Percentiles rank a stretch among this genome's conserved stretches.
These are phyloP conservation scores for Truncatella angustata DNA, from an alignment of 2,329 filamentous ascomycete species.

Conservation along the genomic window DNA sequence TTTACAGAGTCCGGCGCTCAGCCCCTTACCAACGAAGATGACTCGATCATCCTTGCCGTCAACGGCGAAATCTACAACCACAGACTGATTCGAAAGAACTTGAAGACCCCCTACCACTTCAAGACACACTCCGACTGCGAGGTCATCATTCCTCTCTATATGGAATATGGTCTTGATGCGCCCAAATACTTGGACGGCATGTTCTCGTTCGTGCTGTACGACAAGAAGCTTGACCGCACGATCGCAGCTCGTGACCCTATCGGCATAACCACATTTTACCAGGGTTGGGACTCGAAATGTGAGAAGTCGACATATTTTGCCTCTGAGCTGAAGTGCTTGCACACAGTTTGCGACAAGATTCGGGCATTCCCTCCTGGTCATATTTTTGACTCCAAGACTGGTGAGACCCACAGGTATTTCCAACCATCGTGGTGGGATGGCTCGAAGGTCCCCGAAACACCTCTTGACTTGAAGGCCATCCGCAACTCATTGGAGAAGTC, in stretches of 20 bases:
- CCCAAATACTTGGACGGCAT: constrained; percentile 96
- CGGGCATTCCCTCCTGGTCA: constrained; percentile 93
- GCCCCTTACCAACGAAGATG: constrained; percentile 89
- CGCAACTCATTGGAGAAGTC: constrained; percentile 83
- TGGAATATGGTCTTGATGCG: constrained; percentile 87
- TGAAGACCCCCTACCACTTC: constrained; percentile 87
- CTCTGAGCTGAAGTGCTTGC: constrained; percentile 91
- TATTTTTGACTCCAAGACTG: constrained; percentile 91
- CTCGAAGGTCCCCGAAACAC: constrained; percentile 70
- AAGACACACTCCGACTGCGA: constrained; percentile 99
- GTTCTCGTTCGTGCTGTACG: constrained; percentile 99
- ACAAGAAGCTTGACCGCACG: constrained; percentile 89
- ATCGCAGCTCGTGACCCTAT: constrained; percentile 95
- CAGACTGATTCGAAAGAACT: constrained; percentile 82
- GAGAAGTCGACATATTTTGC: constrained; percentile 91
- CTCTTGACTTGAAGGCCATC: constrained; percentile 80
- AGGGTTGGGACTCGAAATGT: constrained; percentile 82
- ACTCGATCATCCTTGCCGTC: constrained; percentile 85
- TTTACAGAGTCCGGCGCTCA: constrained; percentile 90
- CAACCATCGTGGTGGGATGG: constrained; percentile 91
- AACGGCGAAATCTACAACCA: constrained; percentile 99
- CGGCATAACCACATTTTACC: constrained; percentile 95
- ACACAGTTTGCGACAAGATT: constrained; percentile 93
- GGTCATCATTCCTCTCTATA: constrained; percentile 96
- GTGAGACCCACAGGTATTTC: constrained; percentile 82